A percentile compares a stretch with the other conserved stretches of the same genome.
Conservation (phyloP, 352 stramenopile species). For the Phytophthora tubulina region DNA sequence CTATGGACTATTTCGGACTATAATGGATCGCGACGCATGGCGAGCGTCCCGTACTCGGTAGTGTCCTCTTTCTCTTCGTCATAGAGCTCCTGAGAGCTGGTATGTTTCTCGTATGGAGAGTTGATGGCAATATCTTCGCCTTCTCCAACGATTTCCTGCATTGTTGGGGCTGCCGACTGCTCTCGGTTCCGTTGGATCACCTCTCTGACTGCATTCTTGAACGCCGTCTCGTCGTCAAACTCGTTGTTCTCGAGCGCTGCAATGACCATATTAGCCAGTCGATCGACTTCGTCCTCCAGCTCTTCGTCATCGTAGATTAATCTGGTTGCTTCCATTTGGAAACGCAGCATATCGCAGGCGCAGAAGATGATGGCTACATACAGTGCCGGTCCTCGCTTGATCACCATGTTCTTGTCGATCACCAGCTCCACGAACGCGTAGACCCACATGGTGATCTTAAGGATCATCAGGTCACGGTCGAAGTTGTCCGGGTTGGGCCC, state of each 20-base stretch:
- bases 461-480: conserved; percentile 55
- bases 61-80: conserved; percentile 19
- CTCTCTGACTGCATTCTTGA: conserved; percentile 47
- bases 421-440: conserved; percentile 56
- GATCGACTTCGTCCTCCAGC: conserved; percentile 54
- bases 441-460: conserved; percentile 65
- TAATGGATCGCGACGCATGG: conserved; percentile 22
- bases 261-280: conserved; percentile 50
- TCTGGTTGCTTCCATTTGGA: conserved; percentile 60
- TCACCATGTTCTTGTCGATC: conserved; percentile 58
- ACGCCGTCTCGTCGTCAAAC: conserved; percentile 38
- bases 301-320: conserved; percentile 66
- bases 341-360: conserved; percentile 61
- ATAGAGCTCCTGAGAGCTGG: conserved; percentile 1
- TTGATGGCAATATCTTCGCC: neutral
- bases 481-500: conserved; percentile 55
- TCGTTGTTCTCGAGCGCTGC: conserved; percentile 37
- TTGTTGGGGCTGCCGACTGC: conserved; percentile 18
- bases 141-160: conserved; percentile 8
- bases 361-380: conserved; percentile 64
- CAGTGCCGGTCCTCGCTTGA: conserved; percentile 62
- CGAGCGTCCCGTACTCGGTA: conserved; percentile 36
- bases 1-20: conserved; percentile 24
- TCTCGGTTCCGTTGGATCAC: conserved; percentile 42
- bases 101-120: conserved; percentile 19